These are phyloP conservation scores for Bacidia gigantensis DNA, from an alignment of 495 filamentous ascomycete species.

Conservation along the genomic window DNA sequence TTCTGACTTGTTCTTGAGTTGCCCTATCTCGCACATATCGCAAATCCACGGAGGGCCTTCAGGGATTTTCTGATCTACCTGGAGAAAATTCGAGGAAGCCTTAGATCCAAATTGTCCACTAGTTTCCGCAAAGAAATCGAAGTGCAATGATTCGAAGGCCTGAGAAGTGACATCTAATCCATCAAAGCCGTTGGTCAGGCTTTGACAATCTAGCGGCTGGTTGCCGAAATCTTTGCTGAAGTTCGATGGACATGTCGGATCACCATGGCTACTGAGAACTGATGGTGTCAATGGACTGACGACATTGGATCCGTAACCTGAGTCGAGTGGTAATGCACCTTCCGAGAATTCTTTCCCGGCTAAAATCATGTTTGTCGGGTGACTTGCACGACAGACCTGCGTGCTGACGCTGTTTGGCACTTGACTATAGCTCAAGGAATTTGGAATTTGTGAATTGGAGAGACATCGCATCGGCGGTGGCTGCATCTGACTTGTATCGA, in stretches of 20 bases:
- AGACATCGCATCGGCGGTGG: not conserved
- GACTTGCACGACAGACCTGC: not conserved
- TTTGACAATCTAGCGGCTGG: constrained; percentile 26
- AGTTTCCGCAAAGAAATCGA: not conserved
- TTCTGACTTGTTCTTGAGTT: constrained; percentile 19
- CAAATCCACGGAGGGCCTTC: not conserved
- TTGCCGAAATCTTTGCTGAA: constrained; percentile 27
- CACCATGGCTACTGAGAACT: not conserved
- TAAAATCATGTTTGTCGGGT: not conserved
- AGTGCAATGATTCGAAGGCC: not conserved
- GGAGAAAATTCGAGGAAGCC: not conserved
- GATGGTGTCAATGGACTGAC: not conserved
- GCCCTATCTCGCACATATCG: constrained; percentile 4
- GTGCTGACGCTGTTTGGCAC: not conserved
- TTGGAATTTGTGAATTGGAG: not conserved
- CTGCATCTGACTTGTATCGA: not conserved
- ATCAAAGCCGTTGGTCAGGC: constrained; percentile 16
- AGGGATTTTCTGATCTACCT: not conserved
- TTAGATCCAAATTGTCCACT: not conserved
- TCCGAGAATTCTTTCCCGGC: not conserved
- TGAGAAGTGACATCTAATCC: not conserved
- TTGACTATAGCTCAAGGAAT: not conserved
- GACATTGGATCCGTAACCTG: not conserved
- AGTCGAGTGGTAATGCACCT: not conserved
- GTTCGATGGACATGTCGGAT: constrained; percentile 24